These are phyloP conservation scores for button mushroom (Agaricus bisporus) DNA, from an alignment of 768 basidiomycete species.

Conservation along the genomic window DNA sequence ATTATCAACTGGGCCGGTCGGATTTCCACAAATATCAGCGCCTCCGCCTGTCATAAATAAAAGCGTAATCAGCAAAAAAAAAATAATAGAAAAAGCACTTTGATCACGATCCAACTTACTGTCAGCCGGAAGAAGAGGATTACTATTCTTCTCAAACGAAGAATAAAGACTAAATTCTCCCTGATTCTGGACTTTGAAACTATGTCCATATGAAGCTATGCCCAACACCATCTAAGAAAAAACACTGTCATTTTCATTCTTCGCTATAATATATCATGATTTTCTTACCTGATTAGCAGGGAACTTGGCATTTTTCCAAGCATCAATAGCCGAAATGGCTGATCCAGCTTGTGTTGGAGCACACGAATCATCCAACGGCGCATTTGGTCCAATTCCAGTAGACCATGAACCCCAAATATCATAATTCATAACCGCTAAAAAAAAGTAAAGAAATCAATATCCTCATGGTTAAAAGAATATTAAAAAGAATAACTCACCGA, in stretches of 20 bases:
- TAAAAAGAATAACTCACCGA: conserved; percentile 19
- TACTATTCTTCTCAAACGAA: conserved; percentile 33
- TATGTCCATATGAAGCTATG: conserved; percentile 76
- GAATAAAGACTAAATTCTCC: conserved; percentile 32
- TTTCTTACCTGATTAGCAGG: conserved; percentile 37
- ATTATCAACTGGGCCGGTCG: conserved; percentile 34
- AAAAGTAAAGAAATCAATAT: neutral
- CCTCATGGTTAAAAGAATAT: neutral
- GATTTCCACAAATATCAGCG: conserved; percentile 43
- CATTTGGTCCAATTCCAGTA: conserved; percentile 67
- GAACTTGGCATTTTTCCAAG: conserved; percentile 76
- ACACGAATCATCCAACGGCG: conserved; percentile 74
- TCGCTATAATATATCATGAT: no score
- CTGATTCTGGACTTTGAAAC: conserved; percentile 41
- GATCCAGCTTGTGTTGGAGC: conserved; percentile 53
- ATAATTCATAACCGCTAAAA: conserved; percentile 55
- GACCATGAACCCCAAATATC: conserved; percentile 49
- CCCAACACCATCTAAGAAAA: conserved; percentile 60
- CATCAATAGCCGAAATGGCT: conserved; percentile 59
- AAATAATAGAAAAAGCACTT: neutral
- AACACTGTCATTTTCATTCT: neutral
- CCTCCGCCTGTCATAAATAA: neutral
- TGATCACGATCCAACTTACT: neutral
- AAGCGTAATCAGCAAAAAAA: neutral
- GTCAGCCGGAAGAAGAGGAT: conserved; percentile 27